Evolutionary conservation across 2,329 filamentous ascomycete species (phyloP).

Genomic region (Falciphora oryzae): DNA sequence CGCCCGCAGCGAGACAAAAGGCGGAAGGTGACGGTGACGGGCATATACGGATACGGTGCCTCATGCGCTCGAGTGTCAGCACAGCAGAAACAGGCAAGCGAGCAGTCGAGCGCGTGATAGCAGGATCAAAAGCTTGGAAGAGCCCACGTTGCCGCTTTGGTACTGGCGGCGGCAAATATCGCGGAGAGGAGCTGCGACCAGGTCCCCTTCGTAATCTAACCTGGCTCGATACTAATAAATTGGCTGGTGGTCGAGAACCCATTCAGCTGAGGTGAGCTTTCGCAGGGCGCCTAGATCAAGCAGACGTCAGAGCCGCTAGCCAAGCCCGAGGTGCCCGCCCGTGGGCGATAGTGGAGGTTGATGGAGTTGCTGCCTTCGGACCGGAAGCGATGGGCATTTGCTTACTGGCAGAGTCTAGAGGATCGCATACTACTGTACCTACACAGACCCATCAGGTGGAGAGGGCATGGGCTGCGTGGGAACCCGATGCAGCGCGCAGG

Average conservation of each 20-base stretch:
- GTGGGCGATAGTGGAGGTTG: neutral
- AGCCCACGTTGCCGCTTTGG: neutral
- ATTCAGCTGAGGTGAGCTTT: neutral
- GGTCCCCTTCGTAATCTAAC: neutral
- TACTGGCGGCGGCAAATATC: neutral
- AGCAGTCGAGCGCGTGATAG: neutral
- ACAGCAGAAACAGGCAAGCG: neutral
- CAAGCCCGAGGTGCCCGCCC: neutral
- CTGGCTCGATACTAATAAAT: neutral
- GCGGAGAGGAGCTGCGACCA: no score
- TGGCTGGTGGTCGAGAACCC: neutral
- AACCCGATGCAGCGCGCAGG: no score
- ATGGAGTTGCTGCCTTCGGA: neutral
- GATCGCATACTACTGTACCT: no score
- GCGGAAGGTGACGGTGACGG: neutral
- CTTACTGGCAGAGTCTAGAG: neutral
- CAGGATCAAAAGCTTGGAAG: neutral
- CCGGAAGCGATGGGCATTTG: neutral
- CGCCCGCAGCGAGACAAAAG: neutral
- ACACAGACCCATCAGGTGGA: neutral
- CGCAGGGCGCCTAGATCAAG: neutral
- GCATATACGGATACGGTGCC: neutral
- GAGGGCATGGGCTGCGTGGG: neutral
- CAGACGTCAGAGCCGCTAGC: neutral
- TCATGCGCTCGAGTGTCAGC: neutral